Base-by-base conservation (phyloP, 495 filamentous ascomycete species). In the Saxophila tyrrhenica region DNA sequence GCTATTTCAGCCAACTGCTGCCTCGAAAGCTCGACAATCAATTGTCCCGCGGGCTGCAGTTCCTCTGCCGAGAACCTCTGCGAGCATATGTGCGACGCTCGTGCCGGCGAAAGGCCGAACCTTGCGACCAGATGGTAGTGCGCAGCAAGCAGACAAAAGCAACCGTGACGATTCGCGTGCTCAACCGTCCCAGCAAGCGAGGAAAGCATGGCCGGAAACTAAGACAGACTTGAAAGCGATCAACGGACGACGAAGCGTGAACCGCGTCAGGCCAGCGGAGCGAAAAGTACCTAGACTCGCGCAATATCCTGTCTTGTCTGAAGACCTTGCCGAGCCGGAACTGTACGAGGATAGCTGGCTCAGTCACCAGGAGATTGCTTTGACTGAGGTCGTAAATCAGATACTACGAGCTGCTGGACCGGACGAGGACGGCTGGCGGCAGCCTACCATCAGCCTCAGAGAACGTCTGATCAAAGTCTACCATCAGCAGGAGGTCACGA, bases 271-370 rank as follows among this genome's bases (percentile, higher is more conserved):
- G 29, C 41, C n/a, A 8, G 7, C 9, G 23, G 45, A 48, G 10
- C 45, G 20, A 3, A 50, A 39, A 24, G 32, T 39, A 7, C 11
- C 52, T 3, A 50, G 39, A 13, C 61, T 62, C 5, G 54, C 67
- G 3, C 65, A 74, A 42, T 82, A 79, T 57, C 76, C 79, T 9
- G 56, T 81, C 38, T 66, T 84, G 13, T 54, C 64, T 0, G 78
- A 85, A 52, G 70, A 81, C 54, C 71, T 84, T 23, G 58, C 68
- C 0, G 72, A 75, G 25, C 69, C 79, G 20, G 72, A 77, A 51
- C 69, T 85, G 61, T 85, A 84, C 59, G 80, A 84, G 58, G 81
- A 84, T 20, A 67, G 77, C 46, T 85, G 81, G 82, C 77, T 85
- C 29, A 69, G 67, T 15, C 73, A 83, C 52, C 79, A 84, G 57